Conservation (phyloP, 768 basidiomycete species). For the Serendipita sp. region DNA sequence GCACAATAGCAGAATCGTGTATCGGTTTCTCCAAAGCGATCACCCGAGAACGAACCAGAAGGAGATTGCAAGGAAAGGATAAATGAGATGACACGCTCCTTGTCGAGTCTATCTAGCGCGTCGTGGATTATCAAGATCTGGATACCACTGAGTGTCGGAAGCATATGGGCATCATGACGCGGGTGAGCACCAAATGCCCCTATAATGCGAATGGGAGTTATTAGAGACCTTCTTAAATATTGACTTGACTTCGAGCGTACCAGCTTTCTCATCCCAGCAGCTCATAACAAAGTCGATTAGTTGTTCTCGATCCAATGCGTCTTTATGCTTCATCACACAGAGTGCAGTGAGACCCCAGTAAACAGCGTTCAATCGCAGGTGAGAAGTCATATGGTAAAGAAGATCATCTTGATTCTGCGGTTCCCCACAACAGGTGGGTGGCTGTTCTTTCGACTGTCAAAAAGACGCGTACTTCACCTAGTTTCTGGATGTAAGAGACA, state of each 20-base stretch:
- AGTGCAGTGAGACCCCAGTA: conserved; percentile 94
- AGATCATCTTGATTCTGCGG: conserved; percentile 63
- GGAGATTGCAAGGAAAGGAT: conserved; percentile 71
- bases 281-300: conserved; percentile 82
- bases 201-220: conserved; percentile 18
- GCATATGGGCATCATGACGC: conserved; percentile 79
- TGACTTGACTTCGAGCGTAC: conserved; percentile 23
- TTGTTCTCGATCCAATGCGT: conserved; percentile 68
- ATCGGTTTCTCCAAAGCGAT: conserved; percentile 80
- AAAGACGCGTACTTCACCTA: conserved; percentile 41
- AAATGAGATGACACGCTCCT: conserved; percentile 35
- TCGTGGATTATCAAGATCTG: conserved; percentile 82
- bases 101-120: conserved; percentile 54
- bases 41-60: conserved; percentile 72
- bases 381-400: conserved; percentile 77
- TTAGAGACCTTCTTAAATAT: neutral
- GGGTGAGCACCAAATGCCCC: conserved; percentile 90
- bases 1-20: conserved; percentile 85
- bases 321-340: conserved; percentile 57
- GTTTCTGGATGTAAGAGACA: conserved; percentile 57
- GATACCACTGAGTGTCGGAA: conserved; percentile 76
- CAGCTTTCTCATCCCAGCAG: conserved; percentile 89
- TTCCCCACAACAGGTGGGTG: neutral
- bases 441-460: neutral
- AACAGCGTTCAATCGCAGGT: conserved; percentile 86